Percentiles rank a stretch among this genome's conserved stretches.
Evolutionary conservation across 2,329 filamentous ascomycete genomes (phyloP).

Genomic region (Nemania sp.): DNA sequence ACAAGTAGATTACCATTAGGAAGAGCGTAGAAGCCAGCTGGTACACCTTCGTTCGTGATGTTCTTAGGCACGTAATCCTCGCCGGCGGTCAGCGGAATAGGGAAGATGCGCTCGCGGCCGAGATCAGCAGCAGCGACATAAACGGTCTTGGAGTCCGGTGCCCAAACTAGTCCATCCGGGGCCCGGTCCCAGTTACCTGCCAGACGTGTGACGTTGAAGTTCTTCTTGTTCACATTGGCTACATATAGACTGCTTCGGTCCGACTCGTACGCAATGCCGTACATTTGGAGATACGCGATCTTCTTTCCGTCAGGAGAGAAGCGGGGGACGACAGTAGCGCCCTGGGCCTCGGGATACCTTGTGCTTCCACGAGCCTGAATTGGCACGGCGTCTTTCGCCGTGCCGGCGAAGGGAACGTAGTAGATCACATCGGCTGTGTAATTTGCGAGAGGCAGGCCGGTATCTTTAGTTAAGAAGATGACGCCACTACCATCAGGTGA

Average conservation of each 20-base stretch:
- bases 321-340: conserved; percentile 52
- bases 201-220: conserved; percentile 55
- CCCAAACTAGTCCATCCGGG: conserved; percentile 47
- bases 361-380: conserved; percentile 52
- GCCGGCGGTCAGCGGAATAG: conserved; percentile 47
- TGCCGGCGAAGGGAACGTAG: conserved; percentile 51
- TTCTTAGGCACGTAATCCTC: conserved; percentile 50
- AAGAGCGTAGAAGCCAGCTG: conserved; percentile 47
- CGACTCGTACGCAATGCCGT: conserved; percentile 68
- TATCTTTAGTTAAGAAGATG: conserved; percentile 69
- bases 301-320: conserved; percentile 70
- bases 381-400: conserved; percentile 48
- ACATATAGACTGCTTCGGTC: conserved; percentile 53
- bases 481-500: conserved; percentile 58
- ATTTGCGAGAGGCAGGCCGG: conserved; percentile 65
- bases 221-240: conserved; percentile 60
- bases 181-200: conserved; percentile 52
- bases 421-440: conserved; percentile 59
- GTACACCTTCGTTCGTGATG: conserved; percentile 51
- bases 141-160: conserved; percentile 47
- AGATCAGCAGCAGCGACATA: conserved; percentile 50
- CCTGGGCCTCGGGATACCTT: conserved; percentile 50
- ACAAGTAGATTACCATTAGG: conserved; percentile 49
- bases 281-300: conserved; percentile 72
- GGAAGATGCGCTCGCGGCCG: conserved; percentile 50